Evolutionary conservation across 140 eudicot species (phyloP), one percentile per base, ranked within the genome.

Genomic region (Stevia rebaudiana): DNA sequence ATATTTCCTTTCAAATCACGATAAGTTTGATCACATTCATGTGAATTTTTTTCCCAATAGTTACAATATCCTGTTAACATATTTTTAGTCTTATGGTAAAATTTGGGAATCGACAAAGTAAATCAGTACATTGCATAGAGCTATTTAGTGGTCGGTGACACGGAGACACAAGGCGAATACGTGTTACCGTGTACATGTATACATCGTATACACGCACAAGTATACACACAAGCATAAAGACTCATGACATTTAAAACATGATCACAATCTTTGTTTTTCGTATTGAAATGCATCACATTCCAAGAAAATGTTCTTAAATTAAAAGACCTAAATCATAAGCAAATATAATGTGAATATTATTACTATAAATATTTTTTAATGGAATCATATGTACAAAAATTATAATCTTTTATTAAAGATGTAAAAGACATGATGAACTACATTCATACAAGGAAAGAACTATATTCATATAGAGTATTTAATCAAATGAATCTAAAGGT

Each of bases 61-160:
- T 47, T 47, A 47, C 21, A 44, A 33, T 49, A 42, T 40, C 18
- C 54, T 16, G 28, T 46, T 23, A 21, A 40, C 42, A 19, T 25
- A 6, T 25, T 19, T 54, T 25, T 16, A n/a, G 5, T 28, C 35
- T 47, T 22, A 8, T 56, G 47, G 47, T 46, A 47, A 58, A 28
- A 47, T 36, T 36, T 67, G 10, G 2, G 2, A n/a, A 23, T 11
- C 19, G 21, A 49, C 3, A 48, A 58, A 59, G 69, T 49, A 59
- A 74, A 59, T 40, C n/a, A 59, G 69, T 49, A 59, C 79, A 59
- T 40, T 19, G 3, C 12, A 33, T 65, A 42, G 65, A 68, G 40
- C 65, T 51, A 59, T 72, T 51, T 68, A 51, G 74, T 74, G 74
- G 60, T 74, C 21, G 60, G 59, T 40, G 65, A 74, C 6, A 7